These are phyloP conservation scores for Lactarius sanguifluus DNA, from an alignment of 768 basidiomycete species.

Conservation along the genomic window DNA sequence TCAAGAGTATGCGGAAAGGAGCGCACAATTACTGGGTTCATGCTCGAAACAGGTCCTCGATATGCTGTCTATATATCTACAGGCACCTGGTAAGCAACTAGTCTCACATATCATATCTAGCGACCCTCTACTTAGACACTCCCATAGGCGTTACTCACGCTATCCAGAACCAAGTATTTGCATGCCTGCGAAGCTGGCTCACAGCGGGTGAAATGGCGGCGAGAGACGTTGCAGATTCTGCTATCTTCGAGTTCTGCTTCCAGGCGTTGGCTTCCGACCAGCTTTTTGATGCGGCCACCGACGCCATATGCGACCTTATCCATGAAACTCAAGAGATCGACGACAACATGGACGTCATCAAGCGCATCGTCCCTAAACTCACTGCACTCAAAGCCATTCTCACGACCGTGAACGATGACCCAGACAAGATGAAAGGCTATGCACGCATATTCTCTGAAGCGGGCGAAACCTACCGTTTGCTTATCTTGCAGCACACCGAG, in stretches of 20 bases:
- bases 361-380: constrained; percentile 84
- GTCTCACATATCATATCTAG: background rate
- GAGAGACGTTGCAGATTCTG: constrained; percentile 62
- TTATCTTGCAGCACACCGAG: constrained; percentile 86
- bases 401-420: constrained; percentile 62
- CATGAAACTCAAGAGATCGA: constrained; percentile 98
- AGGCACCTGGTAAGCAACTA: constrained; percentile 69
- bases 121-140: constrained; percentile 13
- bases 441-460: constrained; percentile 96
- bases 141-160: constrained; percentile 70
- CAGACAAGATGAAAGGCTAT: constrained; percentile 85
- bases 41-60: constrained; percentile 74
- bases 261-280: constrained; percentile 79
- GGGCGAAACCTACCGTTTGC: constrained; percentile 89
- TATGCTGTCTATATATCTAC: constrained; percentile 83
- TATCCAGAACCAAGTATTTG: constrained; percentile 81
- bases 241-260: constrained; percentile 81
- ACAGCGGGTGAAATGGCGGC: constrained; percentile 79
- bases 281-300: constrained; percentile 91
- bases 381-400: constrained; percentile 70
- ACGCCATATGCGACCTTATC: constrained; percentile 90
- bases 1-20: constrained; percentile 67
- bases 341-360: constrained; percentile 87
- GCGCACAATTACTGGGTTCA: constrained; percentile 57
- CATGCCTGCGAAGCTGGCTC: constrained; percentile 86